phyloP scores from a whole-genome alignment of 805 yeast species.

The Sugiyamaella mastotermitis region DNA sequence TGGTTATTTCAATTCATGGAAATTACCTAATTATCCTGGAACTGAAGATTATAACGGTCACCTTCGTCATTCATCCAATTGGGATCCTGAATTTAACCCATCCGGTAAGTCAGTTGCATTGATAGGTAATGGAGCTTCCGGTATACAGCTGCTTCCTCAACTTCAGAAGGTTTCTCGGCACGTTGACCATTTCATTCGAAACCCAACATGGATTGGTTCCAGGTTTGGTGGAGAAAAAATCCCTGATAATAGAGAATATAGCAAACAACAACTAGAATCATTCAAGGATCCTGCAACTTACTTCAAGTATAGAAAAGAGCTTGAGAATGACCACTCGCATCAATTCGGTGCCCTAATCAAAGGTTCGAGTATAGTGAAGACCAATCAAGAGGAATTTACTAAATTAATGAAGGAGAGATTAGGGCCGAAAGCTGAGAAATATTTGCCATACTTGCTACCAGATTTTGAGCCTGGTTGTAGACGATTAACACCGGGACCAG shows the following conservation, averaged over 20 bases:
- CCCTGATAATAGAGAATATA: slow-evolving; percentile 5
- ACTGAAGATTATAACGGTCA: slow-evolving; percentile 25
- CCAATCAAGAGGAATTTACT: neutral
- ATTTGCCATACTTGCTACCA: slow-evolving; percentile 18
- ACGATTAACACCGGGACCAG: slow-evolving; percentile 22
- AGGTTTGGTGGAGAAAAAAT: slow-evolving; percentile 12
- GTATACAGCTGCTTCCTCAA: slow-evolving; percentile 27
- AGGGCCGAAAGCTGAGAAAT: slow-evolving; percentile 7
- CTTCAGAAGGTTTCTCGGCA: slow-evolving; percentile 17
- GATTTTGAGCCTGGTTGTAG: slow-evolving; percentile 21
- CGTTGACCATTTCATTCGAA: slow-evolving; percentile 21
- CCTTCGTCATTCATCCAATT: slow-evolving; percentile 29
- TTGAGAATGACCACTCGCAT: slow-evolving; percentile 14
- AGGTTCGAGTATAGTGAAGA: slow-evolving; percentile 4
- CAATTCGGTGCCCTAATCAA: slow-evolving; percentile 9
- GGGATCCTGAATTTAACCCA: slow-evolving; percentile 25
- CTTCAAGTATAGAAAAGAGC: slow-evolving; percentile 20
- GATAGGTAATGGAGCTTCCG: slow-evolving; percentile 32
- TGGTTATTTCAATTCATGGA: slow-evolving; percentile 27
- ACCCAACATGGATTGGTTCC: slow-evolving; percentile 18
- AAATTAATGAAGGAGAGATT: slow-evolving; percentile 9
- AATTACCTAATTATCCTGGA: slow-evolving; percentile 27
- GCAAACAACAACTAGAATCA: slow-evolving; percentile 1
- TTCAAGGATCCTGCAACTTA: slow-evolving; percentile 13
- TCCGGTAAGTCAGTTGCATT: slow-evolving; percentile 27